phyloP scores from a whole-genome alignment of 768 basidiomycete species.

The Chalciporus piperatus region DNA sequence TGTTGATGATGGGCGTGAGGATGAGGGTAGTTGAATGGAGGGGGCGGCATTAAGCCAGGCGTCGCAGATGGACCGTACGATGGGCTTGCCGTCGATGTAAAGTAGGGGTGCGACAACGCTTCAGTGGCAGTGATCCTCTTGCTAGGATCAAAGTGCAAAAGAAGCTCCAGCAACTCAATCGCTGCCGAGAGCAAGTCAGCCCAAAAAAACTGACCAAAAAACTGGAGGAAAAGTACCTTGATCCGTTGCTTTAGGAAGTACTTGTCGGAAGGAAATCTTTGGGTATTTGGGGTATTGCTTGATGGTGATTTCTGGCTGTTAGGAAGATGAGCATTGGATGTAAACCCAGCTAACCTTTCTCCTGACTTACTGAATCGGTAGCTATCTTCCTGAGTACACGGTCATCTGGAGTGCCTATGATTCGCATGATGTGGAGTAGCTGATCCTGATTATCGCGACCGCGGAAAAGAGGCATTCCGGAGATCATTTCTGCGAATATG shows the following conservation, averaged over 20 bases:
- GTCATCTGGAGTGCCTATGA: conserved; percentile 93
- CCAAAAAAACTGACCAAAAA: not conserved
- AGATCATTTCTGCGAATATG: conserved; percentile 99
- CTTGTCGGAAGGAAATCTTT: conserved; percentile 75
- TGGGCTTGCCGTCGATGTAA: conserved; percentile 51
- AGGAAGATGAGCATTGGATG: conserved; percentile 8
- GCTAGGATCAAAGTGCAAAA: conserved; percentile 94
- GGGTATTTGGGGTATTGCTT: conserved; percentile 88
- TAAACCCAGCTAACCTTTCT: not conserved
- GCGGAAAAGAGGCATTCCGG: conserved; percentile 93
- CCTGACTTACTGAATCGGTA: conserved; percentile 72
- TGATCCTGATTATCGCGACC: conserved; percentile 98
- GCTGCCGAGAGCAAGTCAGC: conserved; percentile 41
- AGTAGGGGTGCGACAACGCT: conserved; percentile 90
- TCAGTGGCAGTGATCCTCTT: conserved; percentile 90
- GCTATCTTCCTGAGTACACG: conserved; percentile 83
- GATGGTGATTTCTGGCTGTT: conserved; percentile 75
- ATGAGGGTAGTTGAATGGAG: conserved; percentile 66
- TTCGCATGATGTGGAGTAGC: conserved; percentile 95
- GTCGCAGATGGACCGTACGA: conserved; percentile 34
- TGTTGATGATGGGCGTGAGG: conserved; percentile 49
- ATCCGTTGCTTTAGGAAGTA: conserved; percentile 81
- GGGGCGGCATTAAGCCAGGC: conserved; percentile 63
- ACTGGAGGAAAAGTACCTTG: conserved; percentile 50
- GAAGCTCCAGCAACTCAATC: conserved; percentile 88